Evolutionary conservation across 306 rosid genomes (phyloP), one percentile per base, ranked within the genome.

Genomic region (Pterocarpus santalinus): DNA sequence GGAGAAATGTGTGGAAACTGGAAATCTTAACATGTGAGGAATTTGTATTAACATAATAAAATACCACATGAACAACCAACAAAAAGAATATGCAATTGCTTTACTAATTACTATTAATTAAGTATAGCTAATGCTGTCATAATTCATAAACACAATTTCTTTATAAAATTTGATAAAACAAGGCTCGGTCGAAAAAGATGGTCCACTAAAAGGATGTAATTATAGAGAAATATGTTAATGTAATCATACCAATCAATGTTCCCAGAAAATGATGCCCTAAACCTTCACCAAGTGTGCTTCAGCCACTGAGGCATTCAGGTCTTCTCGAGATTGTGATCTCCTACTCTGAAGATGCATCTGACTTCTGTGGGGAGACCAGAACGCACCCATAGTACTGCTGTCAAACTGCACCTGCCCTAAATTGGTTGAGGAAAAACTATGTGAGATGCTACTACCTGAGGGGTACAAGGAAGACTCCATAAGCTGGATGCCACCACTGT

Each of bases 291-390:
- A 52, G 85, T 92, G 97, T 44, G 91, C 84, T 81, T 95, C 99
- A 41, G 91, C 91, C 73, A 90, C 55, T 4, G 99, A 88, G 35
- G 96, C 86, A 85, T 67, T 91, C 15, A 93, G 93, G 76, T 95
- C 99, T 90, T 95, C 98, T 46, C 98, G 94, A 79, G 99, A 95
- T 79, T 95, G 99, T 0, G 99, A 95, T 77, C 98, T 90, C 85
- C 99, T 82, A 82, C 99, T 95, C 85, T 91, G 98, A 83, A 95
- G 93, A 41, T 62, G 94, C 98, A 90, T 95, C 94, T 95, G 92
- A 86, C 92, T 71, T 86, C 97, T 78, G 83, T 85, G 91, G 34
- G 99, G 93, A 16, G 96, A 65, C 98, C 98, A 86, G 88, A 93
- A 91, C 69, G 94, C 70, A 32, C 91, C 94, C 82, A 85, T 85